phyloP scores from a whole-genome alignment of 805 yeast species.

The Saccharomyces paradoxus region DNA sequence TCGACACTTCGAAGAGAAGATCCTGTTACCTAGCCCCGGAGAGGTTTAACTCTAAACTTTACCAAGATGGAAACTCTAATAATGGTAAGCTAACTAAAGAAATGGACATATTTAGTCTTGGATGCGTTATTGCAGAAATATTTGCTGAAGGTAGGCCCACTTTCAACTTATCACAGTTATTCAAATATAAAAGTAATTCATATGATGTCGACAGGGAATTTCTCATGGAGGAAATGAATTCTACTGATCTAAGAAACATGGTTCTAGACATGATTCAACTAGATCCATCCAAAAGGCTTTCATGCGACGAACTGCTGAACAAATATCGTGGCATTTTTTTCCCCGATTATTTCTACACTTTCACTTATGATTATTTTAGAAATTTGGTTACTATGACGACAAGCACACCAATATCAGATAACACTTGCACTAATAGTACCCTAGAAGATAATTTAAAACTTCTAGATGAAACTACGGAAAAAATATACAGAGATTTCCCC shows the following conservation, averaged over 20 bases:
- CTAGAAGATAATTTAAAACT: slow-evolving; percentile 13
- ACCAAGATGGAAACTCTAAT: slow-evolving; percentile 3
- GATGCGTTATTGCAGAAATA: slow-evolving; percentile 86
- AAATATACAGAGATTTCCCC: slow-evolving; percentile 52
- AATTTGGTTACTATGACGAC: slow-evolving; percentile 28
- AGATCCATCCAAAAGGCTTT: slow-evolving; percentile 52
- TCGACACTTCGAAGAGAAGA: slow-evolving; percentile 82
- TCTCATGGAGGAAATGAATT: slow-evolving; percentile 36
- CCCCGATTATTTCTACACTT: slow-evolving; percentile 61
- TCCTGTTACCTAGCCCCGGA: slow-evolving; percentile 93
- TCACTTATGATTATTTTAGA: slow-evolving; percentile 60
- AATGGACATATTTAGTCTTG: slow-evolving; percentile 78
- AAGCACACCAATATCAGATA: slow-evolving; percentile 14
- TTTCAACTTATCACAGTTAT: slow-evolving; percentile 79
- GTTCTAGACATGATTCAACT: slow-evolving; percentile 55
- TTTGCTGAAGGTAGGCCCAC: slow-evolving; percentile 80
- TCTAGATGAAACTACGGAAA: slow-evolving; percentile 36
- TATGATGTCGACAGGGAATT: slow-evolving; percentile 40
- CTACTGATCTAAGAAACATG: slow-evolving; percentile 43
- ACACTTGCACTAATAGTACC: slow-evolving; percentile 9
- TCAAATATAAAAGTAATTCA: slow-evolving; percentile 68
- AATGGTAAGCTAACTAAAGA: slow-evolving; percentile 38
- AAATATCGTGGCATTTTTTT: slow-evolving; percentile 46
- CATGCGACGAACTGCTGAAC: slow-evolving; percentile 46
- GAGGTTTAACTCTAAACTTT: slow-evolving; percentile 43